These are phyloP conservation scores for Fusarium anguioides DNA, from an alignment of 2,329 filamentous ascomycete genomes.

Conservation along the genomic window DNA sequence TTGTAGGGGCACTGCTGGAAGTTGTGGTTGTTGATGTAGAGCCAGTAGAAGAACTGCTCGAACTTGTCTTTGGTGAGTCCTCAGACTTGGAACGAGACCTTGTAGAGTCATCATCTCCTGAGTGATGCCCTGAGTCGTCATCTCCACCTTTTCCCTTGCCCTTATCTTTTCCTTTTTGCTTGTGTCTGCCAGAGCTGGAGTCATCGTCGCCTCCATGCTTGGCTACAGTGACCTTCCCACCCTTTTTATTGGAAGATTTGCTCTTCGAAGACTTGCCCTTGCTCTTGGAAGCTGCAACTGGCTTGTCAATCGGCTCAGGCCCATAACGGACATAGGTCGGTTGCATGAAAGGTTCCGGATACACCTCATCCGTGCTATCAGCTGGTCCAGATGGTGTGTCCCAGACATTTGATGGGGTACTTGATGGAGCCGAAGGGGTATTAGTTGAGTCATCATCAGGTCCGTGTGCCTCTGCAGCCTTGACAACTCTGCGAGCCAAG, in stretches of 20 bases:
- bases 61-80: background rate
- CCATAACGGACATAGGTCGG: background rate
- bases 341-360: slow-evolving; percentile 17
- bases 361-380: background rate
- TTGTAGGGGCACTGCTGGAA: background rate
- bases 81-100: too few relatives aligned
- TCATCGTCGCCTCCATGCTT: background rate
- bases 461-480: background rate
- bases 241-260: too few relatives aligned
- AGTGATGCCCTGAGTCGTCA: background rate
- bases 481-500: background rate
- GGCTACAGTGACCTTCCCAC: background rate
- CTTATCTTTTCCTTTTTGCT: slow-evolving; percentile 6
- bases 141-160: background rate
- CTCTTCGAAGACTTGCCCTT: background rate
- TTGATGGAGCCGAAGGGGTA: too few relatives aligned
- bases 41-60: background rate
- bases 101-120: background rate
- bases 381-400: background rate
- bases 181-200: background rate
- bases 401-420: too few relatives aligned
- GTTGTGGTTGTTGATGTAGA: background rate
- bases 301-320: background rate
- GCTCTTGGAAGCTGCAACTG: background rate
- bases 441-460: background rate